Percentiles rank a stretch among this genome's conserved stretches.
Evolutionary conservation across 1,284 basidiomycete genomes (phyloP).

Genomic region (Irpex rosettiformis): DNA sequence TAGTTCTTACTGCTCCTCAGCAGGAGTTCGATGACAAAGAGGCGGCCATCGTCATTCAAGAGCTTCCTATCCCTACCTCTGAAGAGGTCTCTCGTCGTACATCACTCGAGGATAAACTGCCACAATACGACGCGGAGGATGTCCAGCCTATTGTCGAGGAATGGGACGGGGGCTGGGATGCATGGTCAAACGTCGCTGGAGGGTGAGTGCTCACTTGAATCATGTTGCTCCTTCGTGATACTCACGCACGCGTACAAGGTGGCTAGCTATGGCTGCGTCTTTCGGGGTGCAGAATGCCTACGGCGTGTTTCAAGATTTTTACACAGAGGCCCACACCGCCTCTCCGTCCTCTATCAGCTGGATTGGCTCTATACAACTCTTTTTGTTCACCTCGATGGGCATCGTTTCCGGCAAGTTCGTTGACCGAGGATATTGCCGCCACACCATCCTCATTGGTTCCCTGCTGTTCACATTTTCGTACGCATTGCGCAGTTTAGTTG

Average conservation of each 20-base stretch:
- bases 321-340: conserved; percentile 17
- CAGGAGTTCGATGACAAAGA: neutral
- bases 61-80: neutral
- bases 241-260: neutral
- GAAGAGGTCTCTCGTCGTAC: neutral
- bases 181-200: neutral
- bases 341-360: conserved; percentile 25
- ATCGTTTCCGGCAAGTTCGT: conserved; percentile 20
- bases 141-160: neutral
- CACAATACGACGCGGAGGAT: neutral
- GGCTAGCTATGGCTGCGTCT: neutral
- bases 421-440: conserved; percentile 22
- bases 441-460: conserved; percentile 15
- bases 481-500: conserved; percentile 1
- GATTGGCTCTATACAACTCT: conserved; percentile 26
- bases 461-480: conserved; percentile 21
- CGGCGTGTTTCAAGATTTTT: conserved; percentile 23
- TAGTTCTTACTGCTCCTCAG: neutral
- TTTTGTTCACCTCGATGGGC: conserved; percentile 20
- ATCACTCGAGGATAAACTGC: neutral
- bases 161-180: conserved; percentile 1
- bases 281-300: conserved; percentile 11
- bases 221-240: no score
- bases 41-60: neutral
- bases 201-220: neutral